phyloP scores from a whole-genome alignment of 192 early-diverging fungal species.

The Diversispora epigaea region DNA sequence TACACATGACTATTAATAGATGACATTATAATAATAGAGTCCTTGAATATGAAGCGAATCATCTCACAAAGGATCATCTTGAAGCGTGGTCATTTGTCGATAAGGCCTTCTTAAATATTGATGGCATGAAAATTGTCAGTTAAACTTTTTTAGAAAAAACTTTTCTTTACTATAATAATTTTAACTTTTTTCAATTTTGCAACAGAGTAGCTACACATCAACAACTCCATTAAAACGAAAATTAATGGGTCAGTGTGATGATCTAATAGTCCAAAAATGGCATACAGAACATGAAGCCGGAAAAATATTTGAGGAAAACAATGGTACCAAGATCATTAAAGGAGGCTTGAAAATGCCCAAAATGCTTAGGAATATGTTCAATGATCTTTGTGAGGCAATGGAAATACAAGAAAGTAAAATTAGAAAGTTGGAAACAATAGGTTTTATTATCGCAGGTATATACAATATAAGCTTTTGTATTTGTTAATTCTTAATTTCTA shows the following conservation, averaged over 20 bases:
- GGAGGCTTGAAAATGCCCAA: conserved; percentile 33
- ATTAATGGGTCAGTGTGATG: conserved; percentile 17
- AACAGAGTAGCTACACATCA: conserved; percentile 11
- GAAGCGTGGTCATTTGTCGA: conserved; percentile 31
- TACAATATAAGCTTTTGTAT: neutral
- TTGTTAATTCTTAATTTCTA: conserved; percentile 9
- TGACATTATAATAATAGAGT: conserved; percentile 25
- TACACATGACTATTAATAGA: conserved; percentile 21
- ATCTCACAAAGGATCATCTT: conserved; percentile 24
- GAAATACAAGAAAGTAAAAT: conserved; percentile 8
- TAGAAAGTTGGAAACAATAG: conserved; percentile 14
- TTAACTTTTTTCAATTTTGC: neutral
- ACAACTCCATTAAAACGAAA: conserved; percentile 22
- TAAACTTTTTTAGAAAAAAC: conserved; percentile 26
- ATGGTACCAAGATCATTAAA: conserved; percentile 29
- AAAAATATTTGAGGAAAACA: conserved; percentile 25
- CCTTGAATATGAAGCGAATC: conserved; percentile 32
- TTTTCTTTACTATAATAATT: conserved; percentile 5
- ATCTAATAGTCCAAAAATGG: conserved; percentile 27
- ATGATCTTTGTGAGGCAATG: conserved; percentile 19
- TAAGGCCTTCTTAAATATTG: conserved; percentile 29
- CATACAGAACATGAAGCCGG: conserved; percentile 32
- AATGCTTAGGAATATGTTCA: conserved; percentile 32
- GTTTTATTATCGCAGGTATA: conserved; percentile 21
- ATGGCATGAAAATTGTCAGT: conserved; percentile 26